Evolutionary conservation across 2,329 filamentous ascomycete genomes (phyloP).

Genomic region (Phyllosticta ampelicida): DNA sequence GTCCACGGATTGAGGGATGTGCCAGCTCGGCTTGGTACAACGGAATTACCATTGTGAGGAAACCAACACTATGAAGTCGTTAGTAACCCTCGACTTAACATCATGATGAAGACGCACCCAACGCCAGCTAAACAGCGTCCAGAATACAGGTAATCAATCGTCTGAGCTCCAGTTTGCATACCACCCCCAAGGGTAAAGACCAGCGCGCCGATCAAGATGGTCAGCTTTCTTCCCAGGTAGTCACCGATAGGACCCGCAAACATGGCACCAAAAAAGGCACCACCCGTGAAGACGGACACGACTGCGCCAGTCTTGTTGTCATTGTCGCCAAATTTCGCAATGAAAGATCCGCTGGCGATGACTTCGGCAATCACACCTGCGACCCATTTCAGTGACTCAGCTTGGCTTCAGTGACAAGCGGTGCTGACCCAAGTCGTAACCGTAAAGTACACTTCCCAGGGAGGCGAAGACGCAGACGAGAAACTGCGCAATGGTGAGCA

Average conservation of each 20-base stretch:
- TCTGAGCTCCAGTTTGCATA: conserved; percentile 59
- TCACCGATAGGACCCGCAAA: conserved; percentile 55
- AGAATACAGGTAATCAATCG: conserved; percentile 52
- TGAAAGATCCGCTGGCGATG: conserved; percentile 37
- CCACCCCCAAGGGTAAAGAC: conserved; percentile 63
- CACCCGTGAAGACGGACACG: conserved; percentile 66
- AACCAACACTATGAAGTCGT: conserved; percentile 37
- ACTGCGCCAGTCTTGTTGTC: conserved; percentile 47
- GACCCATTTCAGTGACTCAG: background rate
- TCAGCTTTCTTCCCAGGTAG: conserved; percentile 55
- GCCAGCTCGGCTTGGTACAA: conserved; percentile 71
- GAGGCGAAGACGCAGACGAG: conserved; percentile 49
- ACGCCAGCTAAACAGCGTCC: conserved; percentile 60
- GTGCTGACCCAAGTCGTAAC: conserved; percentile 42
- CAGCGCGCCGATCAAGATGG: conserved; percentile 59
- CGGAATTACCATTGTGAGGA: conserved; percentile 54
- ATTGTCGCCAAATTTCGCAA: conserved; percentile 28
- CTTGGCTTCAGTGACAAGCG: background rate
- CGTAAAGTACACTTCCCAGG: conserved; percentile 47
- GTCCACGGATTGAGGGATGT: conserved; percentile 66
- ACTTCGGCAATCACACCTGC: conserved; percentile 47
- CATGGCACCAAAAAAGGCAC: conserved; percentile 60
- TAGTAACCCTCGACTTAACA: conserved; percentile 13
- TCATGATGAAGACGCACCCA: conserved; percentile 17
- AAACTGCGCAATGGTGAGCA: conserved; percentile 33